Percentiles rank a stretch among this genome's conserved stretches.
phyloP scores from a whole-genome alignment of 2,329 filamentous ascomycete species.

The Penicillium concentricum region DNA sequence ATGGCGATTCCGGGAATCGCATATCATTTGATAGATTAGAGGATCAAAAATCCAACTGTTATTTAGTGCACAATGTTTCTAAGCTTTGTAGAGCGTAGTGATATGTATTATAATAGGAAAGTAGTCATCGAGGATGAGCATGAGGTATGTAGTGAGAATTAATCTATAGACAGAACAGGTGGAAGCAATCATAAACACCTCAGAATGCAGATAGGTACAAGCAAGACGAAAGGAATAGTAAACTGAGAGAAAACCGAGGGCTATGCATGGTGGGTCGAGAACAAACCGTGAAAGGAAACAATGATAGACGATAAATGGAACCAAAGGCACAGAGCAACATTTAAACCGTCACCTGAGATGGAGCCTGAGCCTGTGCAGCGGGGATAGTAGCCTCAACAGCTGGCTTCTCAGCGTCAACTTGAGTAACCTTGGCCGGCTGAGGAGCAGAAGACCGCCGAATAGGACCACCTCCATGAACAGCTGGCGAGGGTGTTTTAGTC shows the following conservation, averaged over 20 bases:
- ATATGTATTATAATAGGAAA: not conserved
- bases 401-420: constrained; percentile 20
- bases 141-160: constrained; percentile 4
- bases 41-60: not conserved
- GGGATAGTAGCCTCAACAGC: constrained; percentile 21
- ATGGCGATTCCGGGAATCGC: constrained; percentile 2
- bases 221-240: not conserved
- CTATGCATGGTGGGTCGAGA: constrained; percentile 18
- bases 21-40: constrained; percentile 2
- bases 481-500: constrained; percentile 24
- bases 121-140: not conserved
- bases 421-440: constrained; percentile 19
- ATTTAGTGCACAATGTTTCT: not conserved
- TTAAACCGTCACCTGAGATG: constrained; percentile 22
- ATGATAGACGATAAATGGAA: not conserved
- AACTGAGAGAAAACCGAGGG: constrained; percentile 6
- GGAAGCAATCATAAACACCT: constrained; percentile 4
- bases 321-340: not conserved
- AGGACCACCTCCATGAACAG: constrained; percentile 28
- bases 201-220: not conserved
- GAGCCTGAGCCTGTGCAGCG: constrained; percentile 12
- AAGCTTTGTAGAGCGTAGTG: not conserved
- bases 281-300: not conserved
- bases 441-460: constrained; percentile 37
- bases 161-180: not conserved